These are phyloP conservation scores for Globisporangium radiosum DNA, from an alignment of 352 stramenopile genomes.

Conservation along the genomic window DNA sequence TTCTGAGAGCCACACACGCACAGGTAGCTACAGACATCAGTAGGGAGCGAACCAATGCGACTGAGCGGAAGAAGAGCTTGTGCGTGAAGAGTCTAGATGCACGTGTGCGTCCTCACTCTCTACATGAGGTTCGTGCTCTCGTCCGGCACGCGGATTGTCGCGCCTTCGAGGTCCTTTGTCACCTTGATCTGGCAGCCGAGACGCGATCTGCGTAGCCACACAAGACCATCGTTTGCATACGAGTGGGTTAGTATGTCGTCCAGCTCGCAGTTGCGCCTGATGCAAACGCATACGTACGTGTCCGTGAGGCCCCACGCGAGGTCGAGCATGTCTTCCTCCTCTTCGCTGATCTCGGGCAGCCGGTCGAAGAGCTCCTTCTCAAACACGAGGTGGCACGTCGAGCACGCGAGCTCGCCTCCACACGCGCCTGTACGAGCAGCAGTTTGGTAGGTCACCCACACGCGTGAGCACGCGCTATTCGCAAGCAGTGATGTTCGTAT, in stretches of 20 bases:
- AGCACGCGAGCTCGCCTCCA: slow-evolving; percentile 90
- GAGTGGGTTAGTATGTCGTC: neutral
- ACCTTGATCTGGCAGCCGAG: slow-evolving; percentile 91
- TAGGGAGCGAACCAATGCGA: no score
- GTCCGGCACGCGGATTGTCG: slow-evolving; percentile 83
- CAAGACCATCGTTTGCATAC: neutral
- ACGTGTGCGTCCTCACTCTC: slow-evolving; percentile 6
- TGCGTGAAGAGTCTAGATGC: no score
- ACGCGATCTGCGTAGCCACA: slow-evolving; percentile 31
- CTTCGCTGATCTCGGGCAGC: slow-evolving; percentile 85
- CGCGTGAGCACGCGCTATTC: neutral
- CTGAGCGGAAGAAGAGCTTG: no score
- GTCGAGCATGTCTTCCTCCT: slow-evolving; percentile 96
- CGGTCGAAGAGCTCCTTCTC: slow-evolving; percentile 85
- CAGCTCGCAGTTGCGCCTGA: neutral
- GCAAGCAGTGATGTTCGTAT: neutral
- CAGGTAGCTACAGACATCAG: neutral
- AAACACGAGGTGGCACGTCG: slow-evolving; percentile 92
- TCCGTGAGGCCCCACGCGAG: slow-evolving; percentile 91
- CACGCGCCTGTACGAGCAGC: slow-evolving; percentile 57
- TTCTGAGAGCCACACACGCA: neutral
- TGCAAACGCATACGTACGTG: slow-evolving; percentile 53
- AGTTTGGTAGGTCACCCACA: neutral
- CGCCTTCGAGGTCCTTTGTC: slow-evolving; percentile 79
- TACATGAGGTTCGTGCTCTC: slow-evolving; percentile 89